Evolutionary conservation across 805 yeast species (phyloP).

Genomic region (Saccharomycopsis sp.): DNA sequence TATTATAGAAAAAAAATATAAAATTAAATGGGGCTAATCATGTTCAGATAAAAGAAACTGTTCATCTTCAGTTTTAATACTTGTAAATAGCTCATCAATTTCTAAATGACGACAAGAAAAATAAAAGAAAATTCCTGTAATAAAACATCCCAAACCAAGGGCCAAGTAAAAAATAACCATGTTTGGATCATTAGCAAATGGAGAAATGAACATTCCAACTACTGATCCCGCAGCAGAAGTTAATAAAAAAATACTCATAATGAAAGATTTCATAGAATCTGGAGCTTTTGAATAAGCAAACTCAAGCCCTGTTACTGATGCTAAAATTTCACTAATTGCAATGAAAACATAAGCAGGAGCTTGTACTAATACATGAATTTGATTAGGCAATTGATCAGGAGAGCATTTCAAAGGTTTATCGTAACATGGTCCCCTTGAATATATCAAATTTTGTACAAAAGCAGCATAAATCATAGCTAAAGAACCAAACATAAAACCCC

Average conservation of each 20-base stretch:
- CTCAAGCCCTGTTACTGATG: constrained; percentile 73
- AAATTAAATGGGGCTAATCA: no score
- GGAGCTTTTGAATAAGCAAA: constrained; percentile 83
- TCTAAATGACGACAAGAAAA: constrained; percentile 44
- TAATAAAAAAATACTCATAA: constrained; percentile 46
- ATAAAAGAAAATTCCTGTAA: constrained; percentile 58
- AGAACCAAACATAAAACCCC: constrained; percentile 58
- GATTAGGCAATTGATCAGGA: constrained; percentile 32
- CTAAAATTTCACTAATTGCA: constrained; percentile 69
- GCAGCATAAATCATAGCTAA: constrained; percentile 68
- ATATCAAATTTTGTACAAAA: constrained; percentile 60
- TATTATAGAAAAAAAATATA: not conserved
- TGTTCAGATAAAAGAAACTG: not conserved
- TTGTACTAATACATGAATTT: constrained; percentile 60
- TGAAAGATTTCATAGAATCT: constrained; percentile 50
- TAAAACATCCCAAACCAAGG: constrained; percentile 45
- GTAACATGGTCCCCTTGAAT: constrained; percentile 65
- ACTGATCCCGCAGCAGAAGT: constrained; percentile 75
- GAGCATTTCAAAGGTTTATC: constrained; percentile 48
- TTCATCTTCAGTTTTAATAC: not conserved
- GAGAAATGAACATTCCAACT: constrained; percentile 59
- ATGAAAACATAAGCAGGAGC: constrained; percentile 56
- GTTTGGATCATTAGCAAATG: constrained; percentile 60
- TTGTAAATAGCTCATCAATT: constrained; percentile 27
- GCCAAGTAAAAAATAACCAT: constrained; percentile 61